These are phyloP conservation scores for Beauveria rudraprayagi DNA, from an alignment of 2,329 filamentous ascomycete species.

Conservation along the genomic window DNA sequence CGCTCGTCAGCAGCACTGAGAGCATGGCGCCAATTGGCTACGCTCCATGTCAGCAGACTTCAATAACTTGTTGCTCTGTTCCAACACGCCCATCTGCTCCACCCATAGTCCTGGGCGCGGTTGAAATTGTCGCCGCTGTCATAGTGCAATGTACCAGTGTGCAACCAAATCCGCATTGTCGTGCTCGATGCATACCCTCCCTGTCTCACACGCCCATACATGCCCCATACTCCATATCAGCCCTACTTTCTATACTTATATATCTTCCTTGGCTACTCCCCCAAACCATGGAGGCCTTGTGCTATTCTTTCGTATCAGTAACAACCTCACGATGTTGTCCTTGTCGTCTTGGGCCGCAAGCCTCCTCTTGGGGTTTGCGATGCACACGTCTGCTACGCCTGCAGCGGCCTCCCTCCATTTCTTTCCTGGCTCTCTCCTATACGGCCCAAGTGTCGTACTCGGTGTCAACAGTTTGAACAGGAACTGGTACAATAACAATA, in stretches of 20 bases:
- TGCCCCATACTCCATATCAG: not conserved
- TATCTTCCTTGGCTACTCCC: not conserved
- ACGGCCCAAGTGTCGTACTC: slow-evolving; percentile 24
- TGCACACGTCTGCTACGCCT: not conserved
- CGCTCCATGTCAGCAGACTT: not conserved
- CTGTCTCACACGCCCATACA: slow-evolving; percentile 2
- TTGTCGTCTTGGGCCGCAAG: not conserved
- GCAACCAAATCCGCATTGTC: not conserved
- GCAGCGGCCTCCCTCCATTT: not conserved
- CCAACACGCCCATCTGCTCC: not conserved
- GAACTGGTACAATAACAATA: slow-evolving; percentile 50
- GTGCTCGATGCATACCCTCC: not conserved
- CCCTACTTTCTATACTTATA: not conserved
- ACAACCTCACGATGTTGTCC: not conserved
- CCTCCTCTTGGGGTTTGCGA: not conserved
- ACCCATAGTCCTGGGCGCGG: not conserved
- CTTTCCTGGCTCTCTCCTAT: slow-evolving; percentile 19
- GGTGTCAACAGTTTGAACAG: slow-evolving; percentile 40
- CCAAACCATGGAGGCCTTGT: not conserved
- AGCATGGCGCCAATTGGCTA: not conserved
- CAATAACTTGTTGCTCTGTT: not conserved
- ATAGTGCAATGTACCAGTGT: not conserved
- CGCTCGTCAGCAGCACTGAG: not conserved
- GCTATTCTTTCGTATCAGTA: not conserved
- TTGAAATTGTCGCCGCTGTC: not conserved